Evolutionary conservation across 2,329 filamentous ascomycete genomes (phyloP), one percentile per base, ranked within the genome.

Genomic region (Microsporum ferrugineum): DNA sequence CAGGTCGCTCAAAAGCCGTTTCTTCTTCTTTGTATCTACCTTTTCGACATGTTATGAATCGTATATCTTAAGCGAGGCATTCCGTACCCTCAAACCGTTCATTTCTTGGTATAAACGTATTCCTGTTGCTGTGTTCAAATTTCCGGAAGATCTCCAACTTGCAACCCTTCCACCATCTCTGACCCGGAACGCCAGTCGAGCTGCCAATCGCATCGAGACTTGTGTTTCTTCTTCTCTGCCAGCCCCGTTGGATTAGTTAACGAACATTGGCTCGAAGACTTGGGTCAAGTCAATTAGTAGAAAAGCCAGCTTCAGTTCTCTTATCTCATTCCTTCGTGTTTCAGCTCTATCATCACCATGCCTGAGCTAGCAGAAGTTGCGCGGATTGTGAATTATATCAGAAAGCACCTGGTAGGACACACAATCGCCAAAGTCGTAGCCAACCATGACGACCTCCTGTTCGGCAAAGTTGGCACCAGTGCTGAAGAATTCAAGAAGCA

Each of bases 401-500:
- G 84, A 63, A 86, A 88, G 65, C 84, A 90, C 72, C 81, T 95
- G n/a, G 87, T 95, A 33, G 90, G 89, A 61, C 94, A 89, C 76
- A 88, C 81, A 7, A 86, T 99, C 63, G 77, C 80, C 55, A 82
- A 81, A 45, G 87, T 89, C 60, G 78, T 82, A 29, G 87, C 89
- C 10, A 81, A 86, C 64, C 86, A 96, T 68, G 92, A 99, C 76
- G 78, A 79, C 67, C 92, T 88, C 70, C 82, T 99, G 4, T 99
- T 91, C 73, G 91, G 91, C 67, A 96, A 97, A 75, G 91, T 85
- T 23, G 91, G 91, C 34, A 95, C 88, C 0, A 89, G 82, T 17
- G 89, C 87, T 0, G 73, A 82, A 0, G 87, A 86, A 34, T 91
- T 99, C 64, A 79, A 88, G 67, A 81, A 83, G 60, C 85, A 87